Conservation (phyloP, 176 grass and related monocot genomes). For the Hordeum vulgare region MorexV3_pseudomolecules_assembly NC_058524.1:109847520-109848019, state of each 20-base stretch:
- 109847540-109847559: slow-evolving; percentile 83
- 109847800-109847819: neutral
- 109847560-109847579: slow-evolving; percentile 71
- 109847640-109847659: neutral
- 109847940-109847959: neutral
- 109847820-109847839: neutral
- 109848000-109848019: slow-evolving; percentile 9
- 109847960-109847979: neutral
- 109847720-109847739: slow-evolving; percentile 24
- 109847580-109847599: slow-evolving; percentile 75
- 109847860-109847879: slow-evolving; percentile 10
- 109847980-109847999: neutral
- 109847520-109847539: neutral
- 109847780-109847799: neutral
- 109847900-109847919: neutral
- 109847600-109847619: neutral
- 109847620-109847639: neutral
- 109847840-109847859: neutral
- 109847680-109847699: neutral
- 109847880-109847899: neutral
- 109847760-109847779: too few species aligned
- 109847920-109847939: neutral
- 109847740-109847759: slow-evolving; percentile 10
- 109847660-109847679: neutral
- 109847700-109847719: neutral